Evolutionary conservation across 2,329 filamentous ascomycete genomes (phyloP).

Genomic region (Neocucurbitaria cava): DNA sequence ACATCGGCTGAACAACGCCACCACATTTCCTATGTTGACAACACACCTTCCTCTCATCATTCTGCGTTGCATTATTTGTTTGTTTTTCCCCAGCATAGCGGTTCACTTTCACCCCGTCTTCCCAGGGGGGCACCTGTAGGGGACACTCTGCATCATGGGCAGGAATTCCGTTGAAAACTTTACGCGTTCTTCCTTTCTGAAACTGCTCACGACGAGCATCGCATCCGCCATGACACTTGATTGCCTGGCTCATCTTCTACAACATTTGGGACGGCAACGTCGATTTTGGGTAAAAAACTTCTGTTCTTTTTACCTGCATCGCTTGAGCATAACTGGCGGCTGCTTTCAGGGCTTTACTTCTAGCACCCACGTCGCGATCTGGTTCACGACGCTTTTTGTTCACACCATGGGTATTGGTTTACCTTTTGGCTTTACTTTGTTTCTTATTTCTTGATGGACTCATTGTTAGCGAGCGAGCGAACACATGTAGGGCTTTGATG

Average conservation of each 20-base stretch:
- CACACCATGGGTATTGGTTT: neutral
- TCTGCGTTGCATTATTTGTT: constrained; percentile 36
- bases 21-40: constrained; percentile 30
- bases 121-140: constrained; percentile 33
- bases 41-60: constrained; percentile 12
- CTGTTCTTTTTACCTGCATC: constrained; percentile 18
- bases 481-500: constrained; percentile 38
- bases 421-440: constrained; percentile 1
- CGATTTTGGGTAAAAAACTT: constrained; percentile 32
- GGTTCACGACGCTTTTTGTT: constrained; percentile 17
- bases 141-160: constrained; percentile 47
- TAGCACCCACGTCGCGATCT: constrained; percentile 17
- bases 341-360: constrained; percentile 24
- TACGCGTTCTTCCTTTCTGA: constrained; percentile 12
- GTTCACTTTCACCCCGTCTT: constrained; percentile 36
- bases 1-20: constrained; percentile 29
- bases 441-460: constrained; percentile 20
- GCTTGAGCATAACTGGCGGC: constrained; percentile 41
- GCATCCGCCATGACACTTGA: constrained; percentile 30
- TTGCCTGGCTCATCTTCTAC: constrained; percentile 32
- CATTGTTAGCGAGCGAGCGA: constrained; percentile 35
- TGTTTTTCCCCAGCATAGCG: constrained; percentile 41
- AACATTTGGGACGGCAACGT: constrained; percentile 44
- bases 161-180: constrained; percentile 35
- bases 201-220: constrained; percentile 31